Evolutionary conservation across 2,329 filamentous ascomycete species (phyloP), one percentile per base, ranked within the genome.

Genomic region (Fusarium sacchari): DNA sequence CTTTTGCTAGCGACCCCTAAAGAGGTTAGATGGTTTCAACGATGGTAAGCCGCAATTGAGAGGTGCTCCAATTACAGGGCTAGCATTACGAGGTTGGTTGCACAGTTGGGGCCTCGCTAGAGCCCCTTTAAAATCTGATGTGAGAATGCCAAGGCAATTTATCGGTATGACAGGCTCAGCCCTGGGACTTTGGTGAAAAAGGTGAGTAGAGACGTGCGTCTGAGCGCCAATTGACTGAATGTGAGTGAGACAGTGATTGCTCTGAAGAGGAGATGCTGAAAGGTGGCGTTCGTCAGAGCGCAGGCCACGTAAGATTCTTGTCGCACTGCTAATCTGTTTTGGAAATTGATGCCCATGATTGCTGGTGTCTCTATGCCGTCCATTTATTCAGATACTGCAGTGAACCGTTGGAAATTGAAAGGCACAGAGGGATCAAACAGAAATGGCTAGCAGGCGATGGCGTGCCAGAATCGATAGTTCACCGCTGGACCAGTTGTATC

Each of bases 91-190:
- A 40, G n/a, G 17, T 28, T 10, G 61, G 64, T 67, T 37, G 39
- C 15, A 67, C 64, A 67, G 52, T 67, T 60, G 64, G 61, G 61
- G 52, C 18, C 28, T 59, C 32, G 28, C n/a, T 52, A 7, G 18
- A 34, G 18, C n/a, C 44, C 50, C 40, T 36, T 67, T 65, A 65
- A 60, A 67, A 67, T 50, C 64, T 67, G 61, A 67, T 32, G 64
- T 67, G 36, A 67, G 61, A 67, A 28, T 17, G 52, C 52, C 52
- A 67, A 66, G 61, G 20, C 18, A 28, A 50, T 30, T 28, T 28
- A 37, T 30, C 28, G 24, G 40, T 58, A 36, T 28, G 42, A 58
- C 32, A 28, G 15, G n/a, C 18, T 28, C 18, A 36, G 24, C 40
- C 11, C 32, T 22, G 55, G 40, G 30, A 28, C 30, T 49, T 58